Base-by-base conservation (phyloP, 805 yeast species). In the Torulaspora quercuum region DNA sequence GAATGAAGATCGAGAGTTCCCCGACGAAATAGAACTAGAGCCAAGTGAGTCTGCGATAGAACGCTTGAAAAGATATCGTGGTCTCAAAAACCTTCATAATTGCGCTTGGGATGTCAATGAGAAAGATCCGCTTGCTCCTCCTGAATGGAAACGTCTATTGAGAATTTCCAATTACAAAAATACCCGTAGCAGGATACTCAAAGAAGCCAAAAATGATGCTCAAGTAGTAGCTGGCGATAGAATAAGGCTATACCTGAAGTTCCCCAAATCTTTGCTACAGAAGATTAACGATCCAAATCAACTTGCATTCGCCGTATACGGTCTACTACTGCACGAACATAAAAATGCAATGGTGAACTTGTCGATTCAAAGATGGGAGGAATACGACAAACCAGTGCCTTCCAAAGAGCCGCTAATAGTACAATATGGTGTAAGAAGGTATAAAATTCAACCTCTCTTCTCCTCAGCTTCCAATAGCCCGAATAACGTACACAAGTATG, bases 401-500 rank as follows among this genome's bases (percentile, higher is more conserved):
- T 76, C 95, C n/a, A 81, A 82, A 50, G 94, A 85, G 30, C 63
- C 78, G 19, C 67, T 92, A 47, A 68, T 89, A 35, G 90, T 85
- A 10, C 97, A 92, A 64, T 89, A 88, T 56, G 99, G 98, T 16
- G 85, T 90, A 36, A 80, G 97, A 62, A 76, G 98, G 53, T 79
- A 85, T 57, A 71, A 76, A 9, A 82, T 90, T 35, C 70, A 78
- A 37, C 99, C 99, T 10, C 53, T 84, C 19, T 90, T 82, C 68
- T 86, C 90, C 34, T 83, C 82, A 50, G 80, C 80, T 7, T 75
- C 87, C 4, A 80, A 78, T 52, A 79, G 80, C 38, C 69, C 86
- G 33, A 90, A 89, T 57, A 83, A 87, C 53, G 95, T 90, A 21
- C 86, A 87, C 64, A 89, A 86, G 58, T 81, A 72, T 53, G 92